Evolutionary conservation across 306 rosid species (phyloP).

Genomic region (Cyclanthera cordifolia): DNA sequence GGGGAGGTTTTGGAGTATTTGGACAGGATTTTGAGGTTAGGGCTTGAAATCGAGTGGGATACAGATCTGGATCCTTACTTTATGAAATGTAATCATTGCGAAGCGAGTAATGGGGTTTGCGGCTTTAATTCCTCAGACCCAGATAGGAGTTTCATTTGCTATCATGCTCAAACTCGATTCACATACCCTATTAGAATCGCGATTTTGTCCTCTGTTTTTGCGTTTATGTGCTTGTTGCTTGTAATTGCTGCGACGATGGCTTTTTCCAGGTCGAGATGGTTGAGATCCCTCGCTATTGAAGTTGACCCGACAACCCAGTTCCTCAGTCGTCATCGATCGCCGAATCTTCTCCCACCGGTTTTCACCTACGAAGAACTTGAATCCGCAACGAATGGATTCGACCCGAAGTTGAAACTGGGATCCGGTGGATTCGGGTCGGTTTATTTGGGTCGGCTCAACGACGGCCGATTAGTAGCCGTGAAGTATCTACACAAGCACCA

Average conservation of each 20-base stretch:
- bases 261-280: constrained; percentile 30
- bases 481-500: constrained; percentile 69
- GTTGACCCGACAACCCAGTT: constrained; percentile 64
- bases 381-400: constrained; percentile 56
- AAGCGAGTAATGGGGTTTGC: constrained; percentile 35
- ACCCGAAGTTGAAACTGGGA: constrained; percentile 74
- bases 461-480: constrained; percentile 63
- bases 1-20: constrained; percentile 50
- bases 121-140: constrained; percentile 68
- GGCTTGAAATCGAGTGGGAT: constrained; percentile 73
- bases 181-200: constrained; percentile 28
- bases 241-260: constrained; percentile 15
- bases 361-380: constrained; percentile 72
- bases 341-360: constrained; percentile 66
- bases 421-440: constrained; percentile 96
- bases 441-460: constrained; percentile 55
- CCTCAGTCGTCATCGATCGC: constrained; percentile 62
- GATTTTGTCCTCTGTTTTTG: constrained; percentile 25
- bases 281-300: constrained; percentile 22
- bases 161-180: constrained; percentile 19
- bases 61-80: constrained; percentile 50
- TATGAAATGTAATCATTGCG: constrained; percentile 39
- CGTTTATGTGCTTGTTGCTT: constrained; percentile 30
- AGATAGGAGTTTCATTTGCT: constrained; percentile 40
- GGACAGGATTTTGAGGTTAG: constrained; percentile 25